phyloP scores from a whole-genome alignment of 1,284 basidiomycete species.

The Erythrobasidium hasegawianum region DNA sequence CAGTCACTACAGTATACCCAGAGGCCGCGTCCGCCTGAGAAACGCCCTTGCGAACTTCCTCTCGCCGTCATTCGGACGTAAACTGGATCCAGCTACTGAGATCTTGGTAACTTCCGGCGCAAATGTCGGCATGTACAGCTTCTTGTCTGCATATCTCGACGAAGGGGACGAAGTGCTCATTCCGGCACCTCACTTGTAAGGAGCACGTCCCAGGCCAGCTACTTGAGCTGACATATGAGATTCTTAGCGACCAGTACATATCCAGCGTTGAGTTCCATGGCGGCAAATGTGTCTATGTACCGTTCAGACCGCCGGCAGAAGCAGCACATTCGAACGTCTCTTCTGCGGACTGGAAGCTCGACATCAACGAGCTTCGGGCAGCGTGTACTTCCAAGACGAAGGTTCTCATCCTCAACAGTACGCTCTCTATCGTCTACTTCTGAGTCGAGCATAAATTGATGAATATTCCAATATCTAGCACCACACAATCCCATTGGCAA shows the following conservation, averaged over 20 bases:
- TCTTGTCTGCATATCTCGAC: conserved; percentile 71
- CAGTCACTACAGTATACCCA: conserved; percentile 52
- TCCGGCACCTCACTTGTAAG: conserved; percentile 63
- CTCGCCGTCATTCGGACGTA: conserved; percentile 57
- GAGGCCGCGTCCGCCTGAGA: conserved; percentile 76
- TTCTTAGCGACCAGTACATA: conserved; percentile 73
- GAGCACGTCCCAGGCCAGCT: too few relatives aligned
- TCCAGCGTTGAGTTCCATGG: conserved; percentile 79
- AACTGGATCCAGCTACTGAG: conserved; percentile 78
- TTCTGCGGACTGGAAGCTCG: conserved; percentile 74
- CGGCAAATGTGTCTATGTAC: conserved; percentile 80
- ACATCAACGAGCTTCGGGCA: conserved; percentile 74
- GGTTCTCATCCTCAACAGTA: conserved; percentile 90
- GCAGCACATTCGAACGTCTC: conserved; percentile 52
- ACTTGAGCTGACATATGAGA: not conserved
- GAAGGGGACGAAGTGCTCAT: conserved; percentile 94
- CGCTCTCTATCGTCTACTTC: conserved; percentile 67
- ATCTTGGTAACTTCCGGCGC: conserved; percentile 89
- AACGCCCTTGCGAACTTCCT: conserved; percentile 75
- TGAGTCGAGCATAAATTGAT: not conserved
- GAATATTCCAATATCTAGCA: conserved; percentile 17
- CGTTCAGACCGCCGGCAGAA: conserved; percentile 72
- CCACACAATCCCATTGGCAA: conserved; percentile 63
- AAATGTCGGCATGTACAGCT: conserved; percentile 77
- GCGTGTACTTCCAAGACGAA: conserved; percentile 83